phyloP scores from a whole-genome alignment of 148 eudicot species.

The Fagopyrum homotropicum region DNA sequence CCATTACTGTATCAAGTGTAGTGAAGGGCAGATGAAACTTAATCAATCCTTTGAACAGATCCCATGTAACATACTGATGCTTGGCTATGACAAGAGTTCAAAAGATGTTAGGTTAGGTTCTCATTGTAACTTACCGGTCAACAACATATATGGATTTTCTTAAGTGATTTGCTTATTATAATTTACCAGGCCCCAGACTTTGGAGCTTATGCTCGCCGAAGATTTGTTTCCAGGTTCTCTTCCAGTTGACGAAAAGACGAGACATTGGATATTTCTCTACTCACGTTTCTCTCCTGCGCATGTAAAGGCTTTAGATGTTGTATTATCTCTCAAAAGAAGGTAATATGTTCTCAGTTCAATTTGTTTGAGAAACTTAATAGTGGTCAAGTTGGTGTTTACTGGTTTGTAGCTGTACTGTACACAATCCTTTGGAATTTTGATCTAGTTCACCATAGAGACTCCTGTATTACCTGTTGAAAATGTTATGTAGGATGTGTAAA shows the following conservation, averaged over 20 bases:
- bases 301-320: constrained; percentile 52
- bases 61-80: constrained; percentile 73
- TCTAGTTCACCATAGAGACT: constrained; percentile 3
- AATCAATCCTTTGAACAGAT: constrained; percentile 63
- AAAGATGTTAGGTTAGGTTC: constrained; percentile 66
- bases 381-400: background rate
- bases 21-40: constrained; percentile 36
- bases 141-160: background rate
- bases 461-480: background rate
- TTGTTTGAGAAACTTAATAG: constrained; percentile 4
- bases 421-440: background rate
- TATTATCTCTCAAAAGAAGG: constrained; percentile 79
- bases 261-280: constrained; percentile 72
- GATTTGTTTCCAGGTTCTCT: constrained; percentile 76
- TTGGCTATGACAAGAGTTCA: constrained; percentile 67
- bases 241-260: constrained; percentile 57
- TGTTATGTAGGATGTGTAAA: background rate
- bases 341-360: constrained; percentile 17
- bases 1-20: constrained; percentile 67
- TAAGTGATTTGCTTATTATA: constrained; percentile 9
- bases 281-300: constrained; percentile 69
- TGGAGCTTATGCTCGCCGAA: constrained; percentile 67
- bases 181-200: constrained; percentile 54
- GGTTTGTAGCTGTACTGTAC: background rate
- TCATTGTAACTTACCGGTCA: background rate